Evolutionary conservation across 2,329 filamentous ascomycete genomes (phyloP).

Genomic region (Gnomoniopsis smithogilvyi): DNA sequence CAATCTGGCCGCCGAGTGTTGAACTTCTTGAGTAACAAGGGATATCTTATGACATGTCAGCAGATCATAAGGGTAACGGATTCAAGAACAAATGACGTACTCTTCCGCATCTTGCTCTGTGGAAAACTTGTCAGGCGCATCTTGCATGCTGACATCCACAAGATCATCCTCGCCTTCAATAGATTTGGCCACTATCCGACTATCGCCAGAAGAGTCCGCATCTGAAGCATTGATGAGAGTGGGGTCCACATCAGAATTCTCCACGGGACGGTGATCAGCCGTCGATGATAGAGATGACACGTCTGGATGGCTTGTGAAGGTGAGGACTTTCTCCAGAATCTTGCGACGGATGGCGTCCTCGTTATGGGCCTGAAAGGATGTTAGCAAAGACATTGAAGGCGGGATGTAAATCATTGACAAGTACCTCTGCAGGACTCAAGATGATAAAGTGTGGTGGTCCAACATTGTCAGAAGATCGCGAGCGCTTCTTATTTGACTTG

Average conservation of each 20-base stretch:
- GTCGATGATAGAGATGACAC: conserved; percentile 1
- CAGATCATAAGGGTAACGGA: background rate
- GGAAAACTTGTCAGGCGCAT: conserved; percentile 39
- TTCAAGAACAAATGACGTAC: conserved; percentile 22
- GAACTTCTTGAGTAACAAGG: conserved; percentile 42
- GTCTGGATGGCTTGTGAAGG: conserved; percentile 65
- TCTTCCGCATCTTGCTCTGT: conserved; percentile 19
- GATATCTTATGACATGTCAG: conserved; percentile 18
- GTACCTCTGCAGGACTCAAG: conserved; percentile 69
- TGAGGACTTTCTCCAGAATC: conserved; percentile 70
- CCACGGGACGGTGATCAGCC: conserved; percentile 45
- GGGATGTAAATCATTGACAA: background rate
- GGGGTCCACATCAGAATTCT: conserved; percentile 64
- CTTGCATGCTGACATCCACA: conserved; percentile 84
- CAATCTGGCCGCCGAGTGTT: conserved; percentile 50
- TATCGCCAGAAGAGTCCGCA: conserved; percentile 64
- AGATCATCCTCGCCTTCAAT: conserved; percentile 87
- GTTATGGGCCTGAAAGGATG: conserved; percentile 37
- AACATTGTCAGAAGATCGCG: conserved; percentile 26
- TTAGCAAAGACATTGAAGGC: conserved; percentile 32
- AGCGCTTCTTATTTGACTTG: background rate
- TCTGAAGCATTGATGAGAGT: conserved; percentile 63
- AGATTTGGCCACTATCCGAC: conserved; percentile 67
- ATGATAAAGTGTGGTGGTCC: conserved; percentile 68
- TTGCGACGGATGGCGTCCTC: conserved; percentile 77